These are phyloP conservation scores for Oidiodendron maius DNA, from an alignment of 495 filamentous ascomycete species.

Conservation along the genomic window DNA sequence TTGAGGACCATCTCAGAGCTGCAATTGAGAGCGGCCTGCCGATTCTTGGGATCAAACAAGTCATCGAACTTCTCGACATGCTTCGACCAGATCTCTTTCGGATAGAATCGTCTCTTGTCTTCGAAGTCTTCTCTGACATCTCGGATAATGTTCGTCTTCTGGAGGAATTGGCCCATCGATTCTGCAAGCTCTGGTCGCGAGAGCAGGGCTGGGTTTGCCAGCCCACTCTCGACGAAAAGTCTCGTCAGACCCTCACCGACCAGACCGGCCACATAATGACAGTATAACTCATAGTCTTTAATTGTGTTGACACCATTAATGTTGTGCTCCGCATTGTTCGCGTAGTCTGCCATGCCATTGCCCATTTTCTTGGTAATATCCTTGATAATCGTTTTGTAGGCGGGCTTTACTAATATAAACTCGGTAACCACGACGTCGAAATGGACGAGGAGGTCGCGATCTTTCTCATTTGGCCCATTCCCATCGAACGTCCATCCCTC, in stretches of 20 bases:
- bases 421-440: slow-evolving; percentile 83
- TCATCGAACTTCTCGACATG: slow-evolving; percentile 85
- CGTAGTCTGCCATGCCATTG: slow-evolving; percentile 97
- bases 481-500: slow-evolving; percentile 87
- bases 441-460: slow-evolving; percentile 83
- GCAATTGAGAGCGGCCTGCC: slow-evolving; percentile 76
- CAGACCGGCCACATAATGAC: slow-evolving; percentile 94
- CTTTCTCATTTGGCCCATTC: slow-evolving; percentile 89
- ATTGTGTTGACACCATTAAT: slow-evolving; percentile 74
- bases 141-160: slow-evolving; percentile 98
- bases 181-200: slow-evolving; percentile 76
- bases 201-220: slow-evolving; percentile 80
- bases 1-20: slow-evolving; percentile 93
- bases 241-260: slow-evolving; percentile 91
- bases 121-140: slow-evolving; percentile 86
- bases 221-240: slow-evolving; percentile 80
- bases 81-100: slow-evolving; percentile 93
- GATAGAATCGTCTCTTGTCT: slow-evolving; percentile 87
- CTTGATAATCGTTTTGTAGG: slow-evolving; percentile 80
- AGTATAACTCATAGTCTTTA: slow-evolving; percentile 90
- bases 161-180: slow-evolving; percentile 94
- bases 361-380: slow-evolving; percentile 96
- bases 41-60: slow-evolving; percentile 75
- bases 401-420: slow-evolving; percentile 81
- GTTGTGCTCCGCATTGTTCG: slow-evolving; percentile 72